Base-by-base conservation (phyloP, 805 yeast species). In the Peterozyma toletana region DNA sequence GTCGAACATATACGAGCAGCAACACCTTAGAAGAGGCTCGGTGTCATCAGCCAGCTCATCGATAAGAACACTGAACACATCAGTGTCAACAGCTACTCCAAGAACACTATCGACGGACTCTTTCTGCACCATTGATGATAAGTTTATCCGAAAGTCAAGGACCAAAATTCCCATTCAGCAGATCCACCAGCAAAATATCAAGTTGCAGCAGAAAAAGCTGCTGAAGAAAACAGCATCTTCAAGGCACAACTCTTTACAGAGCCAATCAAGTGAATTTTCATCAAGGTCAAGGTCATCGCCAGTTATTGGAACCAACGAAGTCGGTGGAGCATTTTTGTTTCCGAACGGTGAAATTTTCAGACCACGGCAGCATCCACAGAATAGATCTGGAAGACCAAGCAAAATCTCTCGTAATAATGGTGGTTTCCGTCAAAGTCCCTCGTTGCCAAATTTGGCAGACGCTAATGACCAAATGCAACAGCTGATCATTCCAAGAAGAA, bases 271-370 rank as follows among this genome's bases (percentile, higher is more conserved):
- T 21, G n/a, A 33, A 14, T 13, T 11, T 3, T n/a, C 44, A 15
- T 33, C 40, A 33, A 11, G 30, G 17, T 15, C 30, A 27, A 18
- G n/a, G 9, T 9, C 35, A 29, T 11, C 43, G 11, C 10, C 30
- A 30, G 30, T 14, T 14, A 21, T 33, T 36, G 14, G 27, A 14
- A 14, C n/a, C 36, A 38, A 40, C 46, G 53, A 34, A n/a, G 27
- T 29, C 31, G 30, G 27, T 15, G 60, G 67, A 10, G 48, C 64
- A 13, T 69, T 58, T 50, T 67, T 61, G 48, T 75, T 75, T 52
- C 79, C 79, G 13, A 74, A 75, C 53, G 80, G 80, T 40, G 80
- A 75, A 51, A 64, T 73, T 2, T 75, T 74, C 54, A 58, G 72
- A 33, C 79, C 79, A 2, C 54, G 78, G 35, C 56, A 53, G 37